These are phyloP conservation scores for Mycena leptocephala DNA, from an alignment of 768 basidiomycete genomes.

Conservation along the genomic window DNA sequence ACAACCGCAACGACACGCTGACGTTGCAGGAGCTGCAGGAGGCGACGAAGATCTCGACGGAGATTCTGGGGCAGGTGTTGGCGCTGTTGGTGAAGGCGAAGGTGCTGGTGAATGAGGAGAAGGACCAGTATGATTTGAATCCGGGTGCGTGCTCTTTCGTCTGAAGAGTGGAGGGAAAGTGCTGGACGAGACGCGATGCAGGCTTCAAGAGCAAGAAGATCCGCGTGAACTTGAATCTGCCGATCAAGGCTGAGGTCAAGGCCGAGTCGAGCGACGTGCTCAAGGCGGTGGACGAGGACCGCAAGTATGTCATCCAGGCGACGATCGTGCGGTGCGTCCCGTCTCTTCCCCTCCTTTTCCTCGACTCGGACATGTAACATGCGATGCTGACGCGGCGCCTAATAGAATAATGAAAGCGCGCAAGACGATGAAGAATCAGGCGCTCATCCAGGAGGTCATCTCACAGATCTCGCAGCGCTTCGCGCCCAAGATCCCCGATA, in stretches of 20 bases:
- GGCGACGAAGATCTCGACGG: conserved; percentile 32
- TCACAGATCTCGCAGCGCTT: conserved; percentile 93
- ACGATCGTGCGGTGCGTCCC: conserved; percentile 86
- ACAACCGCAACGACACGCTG: conserved; percentile 92
- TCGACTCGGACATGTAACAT: too few relatives aligned
- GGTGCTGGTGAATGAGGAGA: conserved; percentile 90
- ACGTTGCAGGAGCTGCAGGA: conserved; percentile 30
- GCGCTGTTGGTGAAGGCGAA: conserved; percentile 88
- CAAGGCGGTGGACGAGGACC: conserved; percentile 96
- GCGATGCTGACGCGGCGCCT: not conserved
- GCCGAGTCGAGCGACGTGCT: conserved; percentile 91
- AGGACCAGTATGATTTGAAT: conserved; percentile 94
- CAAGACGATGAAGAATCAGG: conserved; percentile 96
- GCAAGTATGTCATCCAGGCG: conserved; percentile 96
- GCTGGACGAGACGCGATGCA: conserved; percentile 42
- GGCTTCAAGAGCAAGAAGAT: conserved; percentile 96
- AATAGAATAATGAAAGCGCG: conserved; percentile 94
- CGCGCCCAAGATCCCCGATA: conserved; percentile 94
- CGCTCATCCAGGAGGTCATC: conserved; percentile 91
- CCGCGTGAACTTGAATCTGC: conserved; percentile 90
- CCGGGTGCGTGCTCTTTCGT: conserved; percentile 60
- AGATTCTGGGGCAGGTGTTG: conserved; percentile 34
- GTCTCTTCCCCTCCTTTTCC: not conserved
- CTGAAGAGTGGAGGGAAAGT: not conserved
- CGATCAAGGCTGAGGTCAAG: conserved; percentile 96